Conservation (phyloP, 306 rosid species). For the Ammopiptanthus mongolicus region DNA sequence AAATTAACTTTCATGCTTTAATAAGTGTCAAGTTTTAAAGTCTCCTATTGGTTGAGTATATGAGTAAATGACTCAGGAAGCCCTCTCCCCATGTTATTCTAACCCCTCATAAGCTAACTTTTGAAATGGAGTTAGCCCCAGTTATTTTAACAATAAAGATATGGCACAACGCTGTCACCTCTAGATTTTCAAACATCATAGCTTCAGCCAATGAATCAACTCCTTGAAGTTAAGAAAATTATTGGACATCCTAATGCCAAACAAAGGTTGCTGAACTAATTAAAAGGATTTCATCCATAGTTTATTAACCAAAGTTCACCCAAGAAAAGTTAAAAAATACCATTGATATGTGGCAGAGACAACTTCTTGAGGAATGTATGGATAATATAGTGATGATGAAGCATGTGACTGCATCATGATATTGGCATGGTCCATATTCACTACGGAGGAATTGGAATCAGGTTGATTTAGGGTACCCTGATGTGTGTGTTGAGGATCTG, state of each 20-base stretch:
- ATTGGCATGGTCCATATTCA: conserved; percentile 6
- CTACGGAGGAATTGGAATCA: not conserved
- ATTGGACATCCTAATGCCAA: not conserved
- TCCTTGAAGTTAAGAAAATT: not conserved
- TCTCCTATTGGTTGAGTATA: no score
- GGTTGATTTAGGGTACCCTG: not conserved
- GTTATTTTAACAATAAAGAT: no score
- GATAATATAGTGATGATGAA: conserved; percentile 3
- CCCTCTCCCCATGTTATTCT: no score
- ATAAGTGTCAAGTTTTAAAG: no score
- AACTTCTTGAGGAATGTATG: conserved; percentile 19
- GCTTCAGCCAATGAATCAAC: conserved; percentile 2
- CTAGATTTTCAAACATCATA: not conserved
- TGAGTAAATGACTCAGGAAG: no score
- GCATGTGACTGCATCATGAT: conserved; percentile 9
- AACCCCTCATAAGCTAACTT: no score
- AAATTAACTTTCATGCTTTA: not conserved
- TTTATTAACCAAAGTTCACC: not conserved
- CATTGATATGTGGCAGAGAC: conserved; percentile 12
- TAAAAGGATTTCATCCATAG: conserved; percentile 2
- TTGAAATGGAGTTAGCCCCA: no score
- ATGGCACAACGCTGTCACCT: not conserved
- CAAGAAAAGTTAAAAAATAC: conserved; percentile 22
- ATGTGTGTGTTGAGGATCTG: not conserved
- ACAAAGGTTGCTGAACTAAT: conserved; percentile 6